Conservation (phyloP, 1,284 basidiomycete species). For the Microbotryum saponariae region DNA sequence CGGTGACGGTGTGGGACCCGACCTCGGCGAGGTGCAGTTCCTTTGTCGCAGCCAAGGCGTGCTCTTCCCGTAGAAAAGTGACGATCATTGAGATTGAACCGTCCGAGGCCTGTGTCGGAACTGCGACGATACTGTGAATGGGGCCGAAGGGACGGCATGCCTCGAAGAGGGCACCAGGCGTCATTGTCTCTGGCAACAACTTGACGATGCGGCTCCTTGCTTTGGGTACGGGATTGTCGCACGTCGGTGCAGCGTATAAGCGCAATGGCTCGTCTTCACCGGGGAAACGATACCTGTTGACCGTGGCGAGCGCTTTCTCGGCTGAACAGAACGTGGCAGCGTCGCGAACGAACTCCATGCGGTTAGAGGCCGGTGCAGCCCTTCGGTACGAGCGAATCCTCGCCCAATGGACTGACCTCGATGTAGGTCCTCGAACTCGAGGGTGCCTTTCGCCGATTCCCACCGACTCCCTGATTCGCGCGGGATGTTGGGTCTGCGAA, state of each 20-base stretch:
- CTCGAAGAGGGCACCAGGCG: conserved; percentile 25
- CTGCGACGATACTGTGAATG: conserved; percentile 13
- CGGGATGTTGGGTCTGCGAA: not conserved
- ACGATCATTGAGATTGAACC: conserved; percentile 25
- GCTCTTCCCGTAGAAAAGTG: conserved; percentile 21
- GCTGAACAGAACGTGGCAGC: conserved; percentile 11
- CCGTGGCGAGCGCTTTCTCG: conserved; percentile 35
- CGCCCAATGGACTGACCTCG: not conserved
- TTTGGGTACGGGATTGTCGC: conserved; percentile 15
- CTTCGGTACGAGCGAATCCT: no score
- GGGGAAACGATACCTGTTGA: conserved; percentile 19
- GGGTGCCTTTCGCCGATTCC: not conserved
- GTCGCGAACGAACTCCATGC: not conserved
- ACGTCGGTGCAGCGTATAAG: conserved; percentile 5
- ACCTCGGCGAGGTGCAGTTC: conserved; percentile 32
- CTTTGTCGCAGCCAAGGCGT: conserved; percentile 17
- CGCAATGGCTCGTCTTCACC: conserved; percentile 11
- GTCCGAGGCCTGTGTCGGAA: conserved; percentile 2
- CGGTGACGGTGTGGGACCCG: conserved; percentile 22
- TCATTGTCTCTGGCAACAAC: conserved; percentile 22
- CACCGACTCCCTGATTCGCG: not conserved
- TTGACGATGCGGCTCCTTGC: conserved; percentile 31
- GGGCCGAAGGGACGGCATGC: conserved; percentile 34
- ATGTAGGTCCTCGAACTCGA: conserved; percentile 21
- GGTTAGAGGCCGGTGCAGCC: not conserved